These are phyloP conservation scores for Tricladium varicosporioides DNA, from an alignment of 2,329 filamentous ascomycete species.

Conservation along the genomic window DNA sequence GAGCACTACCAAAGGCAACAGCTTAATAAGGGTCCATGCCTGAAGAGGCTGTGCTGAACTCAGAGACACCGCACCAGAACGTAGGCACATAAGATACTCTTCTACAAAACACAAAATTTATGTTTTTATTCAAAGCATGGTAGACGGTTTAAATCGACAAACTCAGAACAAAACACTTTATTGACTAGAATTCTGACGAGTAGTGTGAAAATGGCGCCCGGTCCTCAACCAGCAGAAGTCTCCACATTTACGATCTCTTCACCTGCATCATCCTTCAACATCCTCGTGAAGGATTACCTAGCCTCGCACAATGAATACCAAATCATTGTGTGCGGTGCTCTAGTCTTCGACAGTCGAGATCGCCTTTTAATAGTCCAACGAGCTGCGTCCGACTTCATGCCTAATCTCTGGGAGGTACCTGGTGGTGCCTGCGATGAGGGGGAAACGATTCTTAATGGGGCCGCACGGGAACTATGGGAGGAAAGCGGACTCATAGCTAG, in stretches of 20 bases:
- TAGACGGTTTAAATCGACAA: too few species aligned
- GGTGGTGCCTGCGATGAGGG: slow-evolving; percentile 10
- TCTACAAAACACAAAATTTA: too few species aligned
- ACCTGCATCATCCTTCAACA: slow-evolving; percentile 8
- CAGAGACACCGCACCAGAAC: too few species aligned
- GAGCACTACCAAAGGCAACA: too few species aligned
- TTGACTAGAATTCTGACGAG: too few species aligned
- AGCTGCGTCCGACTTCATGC: slow-evolving; percentile 8
- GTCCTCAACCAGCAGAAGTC: slow-evolving; percentile 6
- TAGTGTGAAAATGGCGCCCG: slow-evolving; percentile 1
- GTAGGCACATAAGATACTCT: too few species aligned
- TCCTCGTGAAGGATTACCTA: slow-evolving; percentile 8
- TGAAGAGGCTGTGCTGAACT: too few species aligned
- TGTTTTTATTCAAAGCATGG: too few species aligned
- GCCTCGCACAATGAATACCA: slow-evolving; percentile 6
- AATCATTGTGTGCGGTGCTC: slow-evolving; percentile 38
- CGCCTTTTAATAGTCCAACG: slow-evolving; percentile 40
- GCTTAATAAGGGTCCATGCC: too few species aligned
- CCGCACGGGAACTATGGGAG: slow-evolving; percentile 15
- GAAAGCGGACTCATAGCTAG: slow-evolving; percentile 12
- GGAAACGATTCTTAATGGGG: slow-evolving; percentile 9
- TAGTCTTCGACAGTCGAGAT: slow-evolving; percentile 54
- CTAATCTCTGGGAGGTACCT: slow-evolving; percentile 15
- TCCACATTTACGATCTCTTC: slow-evolving; percentile 4
- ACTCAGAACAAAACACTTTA: too few species aligned